A percentile compares a stretch with the other conserved stretches of the same genome.
phyloP scores from a whole-genome alignment of 2,329 filamentous ascomycete species.

The Aureobasidium sp. region DNA sequence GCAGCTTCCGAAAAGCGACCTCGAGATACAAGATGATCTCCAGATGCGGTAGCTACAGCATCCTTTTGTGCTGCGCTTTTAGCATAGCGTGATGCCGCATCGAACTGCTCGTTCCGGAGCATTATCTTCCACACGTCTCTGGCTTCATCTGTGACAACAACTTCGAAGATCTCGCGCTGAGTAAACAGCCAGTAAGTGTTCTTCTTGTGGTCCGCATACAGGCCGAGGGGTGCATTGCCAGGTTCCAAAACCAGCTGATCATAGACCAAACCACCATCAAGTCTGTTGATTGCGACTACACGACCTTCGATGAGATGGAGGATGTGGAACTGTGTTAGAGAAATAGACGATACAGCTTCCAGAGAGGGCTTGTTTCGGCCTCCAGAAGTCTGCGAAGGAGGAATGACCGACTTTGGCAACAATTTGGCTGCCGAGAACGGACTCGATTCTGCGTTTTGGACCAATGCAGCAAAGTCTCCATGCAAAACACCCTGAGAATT shows the following conservation, averaged over 20 bases:
- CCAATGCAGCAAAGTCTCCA: conserved; percentile 56
- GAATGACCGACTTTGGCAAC: conserved; percentile 64
- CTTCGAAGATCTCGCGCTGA: conserved; percentile 81
- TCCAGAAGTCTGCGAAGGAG: conserved; percentile 56
- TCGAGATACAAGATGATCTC: conserved; percentile 76
- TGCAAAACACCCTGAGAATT: conserved; percentile 79
- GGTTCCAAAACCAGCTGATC: conserved; percentile 78
- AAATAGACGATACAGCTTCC: conserved; percentile 70
- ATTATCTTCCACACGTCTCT: conserved; percentile 93
- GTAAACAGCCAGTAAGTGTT: conserved; percentile 98
- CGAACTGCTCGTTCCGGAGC: conserved; percentile 78
- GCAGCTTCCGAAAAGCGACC: conserved; percentile 81
- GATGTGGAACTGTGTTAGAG: conserved; percentile 89
- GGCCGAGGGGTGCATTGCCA: conserved; percentile 70
- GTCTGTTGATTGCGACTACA: conserved; percentile 74
- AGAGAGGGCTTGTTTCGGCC: conserved; percentile 57
- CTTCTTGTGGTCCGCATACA: conserved; percentile 85
- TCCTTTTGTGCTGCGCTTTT: conserved; percentile 75
- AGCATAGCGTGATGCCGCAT: conserved; percentile 78
- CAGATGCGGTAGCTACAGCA: conserved; percentile 82
- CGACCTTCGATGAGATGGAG: conserved; percentile 73
- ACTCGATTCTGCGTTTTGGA: conserved; percentile 48
- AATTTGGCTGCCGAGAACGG: conserved; percentile 72
- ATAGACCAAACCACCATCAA: conserved; percentile 79
- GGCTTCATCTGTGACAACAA: conserved; percentile 83